Evolutionary conservation across 139 green algal genomes (phyloP).

Genomic region (Closterium sp.): DNA sequence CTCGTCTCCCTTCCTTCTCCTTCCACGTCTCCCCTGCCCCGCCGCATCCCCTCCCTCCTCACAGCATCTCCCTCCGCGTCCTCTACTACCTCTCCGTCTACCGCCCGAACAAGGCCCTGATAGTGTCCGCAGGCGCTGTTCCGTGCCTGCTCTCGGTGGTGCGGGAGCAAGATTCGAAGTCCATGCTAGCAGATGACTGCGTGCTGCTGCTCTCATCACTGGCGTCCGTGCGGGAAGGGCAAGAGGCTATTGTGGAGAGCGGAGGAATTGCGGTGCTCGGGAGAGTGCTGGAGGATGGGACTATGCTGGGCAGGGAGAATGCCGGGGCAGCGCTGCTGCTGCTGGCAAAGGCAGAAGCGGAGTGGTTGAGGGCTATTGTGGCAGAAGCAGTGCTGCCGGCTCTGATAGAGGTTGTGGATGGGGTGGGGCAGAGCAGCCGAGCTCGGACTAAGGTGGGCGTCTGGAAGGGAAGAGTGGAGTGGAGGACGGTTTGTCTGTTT

Average conservation of each 20-base stretch:
- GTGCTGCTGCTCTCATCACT: not conserved
- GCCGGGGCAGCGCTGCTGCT: not conserved
- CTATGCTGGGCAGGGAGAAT: not conserved
- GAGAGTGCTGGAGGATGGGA: constrained; percentile 1
- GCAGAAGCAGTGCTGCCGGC: not conserved
- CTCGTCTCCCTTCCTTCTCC: not conserved
- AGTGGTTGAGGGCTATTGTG: not conserved
- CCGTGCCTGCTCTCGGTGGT: not conserved
- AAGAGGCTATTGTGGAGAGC: not conserved
- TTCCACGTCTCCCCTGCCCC: not conserved
- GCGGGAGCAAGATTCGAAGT: not conserved
- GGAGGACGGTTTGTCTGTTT: not conserved
- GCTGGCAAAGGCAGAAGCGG: not conserved
- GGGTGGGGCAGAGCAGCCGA: not conserved
- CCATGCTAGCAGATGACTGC: not conserved
- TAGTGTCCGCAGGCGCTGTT: not conserved
- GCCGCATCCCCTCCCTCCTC: not conserved
- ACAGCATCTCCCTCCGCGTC: not conserved
- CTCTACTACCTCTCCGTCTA: constrained; percentile 3
- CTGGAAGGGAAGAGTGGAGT: not conserved
- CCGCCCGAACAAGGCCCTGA: not conserved
- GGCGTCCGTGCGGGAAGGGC: not conserved
- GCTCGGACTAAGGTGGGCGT: not conserved
- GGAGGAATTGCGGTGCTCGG: not conserved
- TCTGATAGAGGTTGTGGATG: not conserved